Percentiles rank a stretch among this genome's conserved stretches.
Evolutionary conservation across 768 basidiomycete genomes (phyloP).

Genomic region (Tulasnella sp.): DNA sequence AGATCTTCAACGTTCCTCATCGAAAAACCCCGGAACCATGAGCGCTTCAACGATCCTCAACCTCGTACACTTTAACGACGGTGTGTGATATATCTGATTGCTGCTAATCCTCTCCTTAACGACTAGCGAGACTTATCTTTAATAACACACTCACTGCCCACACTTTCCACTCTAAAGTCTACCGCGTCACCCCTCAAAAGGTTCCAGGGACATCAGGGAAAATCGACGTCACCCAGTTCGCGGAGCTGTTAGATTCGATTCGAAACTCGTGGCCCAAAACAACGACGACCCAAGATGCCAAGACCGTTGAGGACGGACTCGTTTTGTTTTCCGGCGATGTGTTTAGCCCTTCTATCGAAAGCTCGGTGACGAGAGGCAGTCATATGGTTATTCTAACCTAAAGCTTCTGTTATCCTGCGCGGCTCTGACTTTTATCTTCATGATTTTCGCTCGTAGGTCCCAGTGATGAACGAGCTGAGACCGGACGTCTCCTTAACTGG

Average conservation of each 20-base stretch:
- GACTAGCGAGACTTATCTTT: not conserved
- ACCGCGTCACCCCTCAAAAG: slow-evolving; percentile 79
- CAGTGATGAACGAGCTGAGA: slow-evolving; percentile 79
- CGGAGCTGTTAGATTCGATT: slow-evolving; percentile 66
- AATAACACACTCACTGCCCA: not conserved
- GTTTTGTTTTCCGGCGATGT: slow-evolving; percentile 87
- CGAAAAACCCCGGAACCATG: not conserved
- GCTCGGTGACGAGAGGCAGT: slow-evolving; percentile 83
- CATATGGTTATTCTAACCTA: slow-evolving; percentile 68
- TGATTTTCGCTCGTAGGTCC: slow-evolving; percentile 57
- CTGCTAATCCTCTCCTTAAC: too few species aligned
- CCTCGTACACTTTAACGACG: slow-evolving; percentile 48
- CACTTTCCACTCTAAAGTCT: slow-evolving; percentile 50
- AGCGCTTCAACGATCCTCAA: slow-evolving; percentile 37
- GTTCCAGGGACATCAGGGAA: slow-evolving; percentile 58
- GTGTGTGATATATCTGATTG: not conserved
- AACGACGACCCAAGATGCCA: slow-evolving; percentile 42
- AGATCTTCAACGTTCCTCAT: not conserved
- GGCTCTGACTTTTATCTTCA: not conserved
- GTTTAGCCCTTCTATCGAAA: slow-evolving; percentile 85
- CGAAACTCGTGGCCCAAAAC: slow-evolving; percentile 58
- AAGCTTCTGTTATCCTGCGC: not conserved
- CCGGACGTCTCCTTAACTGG: slow-evolving; percentile 81
- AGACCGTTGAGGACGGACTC: slow-evolving; percentile 68
- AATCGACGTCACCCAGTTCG: slow-evolving; percentile 88